These are phyloP conservation scores for Tephrocybe sp. DNA, from an alignment of 768 basidiomycete species.

Conservation along the genomic window DNA sequence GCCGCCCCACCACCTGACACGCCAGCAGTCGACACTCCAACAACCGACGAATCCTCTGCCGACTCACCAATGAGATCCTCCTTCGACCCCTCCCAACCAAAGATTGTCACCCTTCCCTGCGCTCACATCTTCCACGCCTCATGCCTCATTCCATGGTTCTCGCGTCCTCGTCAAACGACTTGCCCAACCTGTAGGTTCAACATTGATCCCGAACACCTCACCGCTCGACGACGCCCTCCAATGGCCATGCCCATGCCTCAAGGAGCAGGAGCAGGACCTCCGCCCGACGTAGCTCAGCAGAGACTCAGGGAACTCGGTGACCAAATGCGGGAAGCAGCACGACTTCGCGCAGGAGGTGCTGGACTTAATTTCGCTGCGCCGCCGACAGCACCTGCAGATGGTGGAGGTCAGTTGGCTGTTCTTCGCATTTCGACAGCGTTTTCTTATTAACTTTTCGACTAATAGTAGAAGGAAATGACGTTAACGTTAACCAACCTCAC, in stretches of 20 bases:
- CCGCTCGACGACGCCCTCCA: slow-evolving; percentile 31
- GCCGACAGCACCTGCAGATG: background rate
- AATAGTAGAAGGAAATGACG: background rate
- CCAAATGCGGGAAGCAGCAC: too few relatives aligned
- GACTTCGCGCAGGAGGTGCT: too few relatives aligned
- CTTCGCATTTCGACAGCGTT: too few relatives aligned
- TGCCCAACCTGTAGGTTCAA: slow-evolving; percentile 85
- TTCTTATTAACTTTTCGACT: background rate
- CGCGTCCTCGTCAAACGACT: slow-evolving; percentile 74
- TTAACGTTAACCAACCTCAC: background rate
- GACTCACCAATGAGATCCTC: slow-evolving; percentile 11
- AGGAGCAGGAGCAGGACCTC: background rate
- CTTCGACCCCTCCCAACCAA: slow-evolving; percentile 25
- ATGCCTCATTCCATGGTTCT: slow-evolving; percentile 83
- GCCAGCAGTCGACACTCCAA: background rate
- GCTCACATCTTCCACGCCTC: slow-evolving; percentile 80
- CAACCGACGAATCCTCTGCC: slow-evolving; percentile 6
- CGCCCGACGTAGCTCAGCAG: background rate
- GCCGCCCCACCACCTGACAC: too few relatives aligned
- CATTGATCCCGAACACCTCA: slow-evolving; percentile 77
- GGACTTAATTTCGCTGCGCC: too few relatives aligned
- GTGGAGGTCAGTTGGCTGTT: background rate
- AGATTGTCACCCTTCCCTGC: slow-evolving; percentile 72
- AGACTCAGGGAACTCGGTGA: too few relatives aligned
- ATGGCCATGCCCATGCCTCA: slow-evolving; percentile 7